phyloP scores from a whole-genome alignment of 306 rosid species.

The Comarum palustre region DNA sequence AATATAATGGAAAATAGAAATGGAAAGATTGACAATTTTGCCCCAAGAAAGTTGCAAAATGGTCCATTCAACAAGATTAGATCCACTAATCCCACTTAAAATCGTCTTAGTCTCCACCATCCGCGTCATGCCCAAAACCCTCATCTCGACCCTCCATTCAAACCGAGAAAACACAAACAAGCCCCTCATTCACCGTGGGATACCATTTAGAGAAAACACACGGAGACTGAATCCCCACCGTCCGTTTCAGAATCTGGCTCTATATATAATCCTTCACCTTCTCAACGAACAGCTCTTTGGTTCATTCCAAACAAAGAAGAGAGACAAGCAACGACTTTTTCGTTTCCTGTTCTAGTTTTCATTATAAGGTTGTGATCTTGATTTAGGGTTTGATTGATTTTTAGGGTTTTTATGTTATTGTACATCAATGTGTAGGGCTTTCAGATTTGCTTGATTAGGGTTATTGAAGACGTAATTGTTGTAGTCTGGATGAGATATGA shows the following conservation, averaged over 20 bases:
- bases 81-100: neutral
- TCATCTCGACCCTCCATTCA: constrained; percentile 34
- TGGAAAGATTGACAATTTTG: neutral
- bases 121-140: constrained; percentile 28
- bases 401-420: neutral
- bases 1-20: no score
- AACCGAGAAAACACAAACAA: constrained; percentile 46
- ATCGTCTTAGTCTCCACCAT: constrained; percentile 18
- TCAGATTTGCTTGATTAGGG: neutral
- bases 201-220: constrained; percentile 46
- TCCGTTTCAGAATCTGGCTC: constrained; percentile 19
- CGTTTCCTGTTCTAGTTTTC: no score
- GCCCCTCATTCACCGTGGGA: constrained; percentile 30
- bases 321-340: constrained; percentile 6
- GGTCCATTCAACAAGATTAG: neutral
- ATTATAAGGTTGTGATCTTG: neutral
- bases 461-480: neutral
- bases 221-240: constrained; percentile 37
- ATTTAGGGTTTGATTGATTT: neutral
- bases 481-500: neutral
- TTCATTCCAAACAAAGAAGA: neutral
- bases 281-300: accelerated
- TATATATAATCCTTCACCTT: constrained; percentile 34
- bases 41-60: neutral
- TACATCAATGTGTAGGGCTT: neutral